Evolutionary conservation across 192 early-diverging fungal species (phyloP), one percentile per base, ranked within the genome.

Genomic region (Entomortierella parvispora): DNA sequence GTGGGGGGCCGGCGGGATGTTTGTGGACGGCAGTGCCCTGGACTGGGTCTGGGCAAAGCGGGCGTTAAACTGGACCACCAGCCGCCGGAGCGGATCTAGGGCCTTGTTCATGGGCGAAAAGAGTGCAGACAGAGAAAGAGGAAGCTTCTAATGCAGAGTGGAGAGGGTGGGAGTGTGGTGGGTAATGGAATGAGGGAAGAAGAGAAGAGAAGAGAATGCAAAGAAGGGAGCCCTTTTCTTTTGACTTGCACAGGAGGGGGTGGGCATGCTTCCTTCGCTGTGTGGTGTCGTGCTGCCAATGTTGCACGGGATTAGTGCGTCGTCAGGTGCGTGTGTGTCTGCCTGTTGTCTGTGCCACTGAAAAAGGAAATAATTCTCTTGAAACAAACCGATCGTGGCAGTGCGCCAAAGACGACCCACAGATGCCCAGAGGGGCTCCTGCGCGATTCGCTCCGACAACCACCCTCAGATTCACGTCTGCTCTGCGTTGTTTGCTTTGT

Each of bases 31-130:
- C 44, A 77, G 53, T 12, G 63, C 74, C 61, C 56, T 77, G n/a
- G 62, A 20, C 18, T 68, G 65, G 61, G 74, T 65, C 31, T 68
- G 65, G 61, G 74, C 74, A 47, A 77, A 34, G 34, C 74, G 65
- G 53, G 74, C 74, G 46, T 77, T 77, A 56, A 77, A 77, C 65
- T 67, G 65, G 22, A 67, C 74, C 65, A 77, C 66, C 74, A 77
- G 74, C 65, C 74, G 65, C 61, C 65, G 58, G 22, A 77, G 74
- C 60, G 74, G 74, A 43, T 77, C 74, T 52, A 77, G 58, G 54
- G 74, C 65, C 53, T 77, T 77, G 56, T 65, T 77, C 74, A 77
- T 68, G 28, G 45, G 58, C 54, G 29, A 22, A 40, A 15, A 54
- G 42, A 58, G 1, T 37, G 10, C 11, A 64, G 54, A 31, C 23